Evolutionary conservation across 2,329 filamentous ascomycete species (phyloP).

Genomic region (Sporothrix globosa): DNA sequence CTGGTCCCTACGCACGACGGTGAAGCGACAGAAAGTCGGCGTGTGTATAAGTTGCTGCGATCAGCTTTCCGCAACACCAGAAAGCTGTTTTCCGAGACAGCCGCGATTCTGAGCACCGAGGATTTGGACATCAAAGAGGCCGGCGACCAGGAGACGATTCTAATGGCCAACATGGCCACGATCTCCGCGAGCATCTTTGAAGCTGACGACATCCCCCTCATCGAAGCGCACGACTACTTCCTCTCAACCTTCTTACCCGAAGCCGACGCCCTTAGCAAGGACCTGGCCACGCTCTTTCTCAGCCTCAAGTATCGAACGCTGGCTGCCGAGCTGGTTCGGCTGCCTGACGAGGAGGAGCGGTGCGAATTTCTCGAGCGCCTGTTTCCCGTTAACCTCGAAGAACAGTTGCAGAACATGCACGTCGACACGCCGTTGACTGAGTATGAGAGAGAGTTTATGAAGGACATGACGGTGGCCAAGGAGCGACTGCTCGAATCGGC

Average conservation of each 20-base stretch:
- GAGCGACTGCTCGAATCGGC: slow-evolving; percentile 56
- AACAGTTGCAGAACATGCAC: slow-evolving; percentile 47
- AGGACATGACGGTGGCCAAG: slow-evolving; percentile 40
- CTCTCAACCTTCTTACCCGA: slow-evolving; percentile 50
- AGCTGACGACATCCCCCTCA: slow-evolving; percentile 46
- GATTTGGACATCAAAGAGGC: slow-evolving; percentile 47
- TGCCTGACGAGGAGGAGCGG: slow-evolving; percentile 32
- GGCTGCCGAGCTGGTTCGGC: slow-evolving; percentile 23
- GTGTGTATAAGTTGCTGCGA: slow-evolving; percentile 44
- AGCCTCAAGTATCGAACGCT: slow-evolving; percentile 50
- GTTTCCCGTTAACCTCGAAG: slow-evolving; percentile 60
- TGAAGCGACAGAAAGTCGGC: slow-evolving; percentile 41
- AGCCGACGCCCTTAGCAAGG: slow-evolving; percentile 47
- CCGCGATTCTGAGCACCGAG: slow-evolving; percentile 43
- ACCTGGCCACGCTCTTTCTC: slow-evolving; percentile 51
- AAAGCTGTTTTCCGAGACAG: slow-evolving; percentile 43
- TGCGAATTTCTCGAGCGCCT: slow-evolving; percentile 54
- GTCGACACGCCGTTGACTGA: slow-evolving; percentile 41
- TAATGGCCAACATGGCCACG: slow-evolving; percentile 55
- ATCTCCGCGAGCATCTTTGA: slow-evolving; percentile 50
- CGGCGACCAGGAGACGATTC: slow-evolving; percentile 48
- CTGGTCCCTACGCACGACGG: slow-evolving; percentile 41
- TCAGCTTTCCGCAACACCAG: slow-evolving; percentile 43
- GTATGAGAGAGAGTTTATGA: slow-evolving; percentile 35
- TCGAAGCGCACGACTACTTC: slow-evolving; percentile 52